Conservation (phyloP, 371 early-diverging fungal species). For the Circinella umbellata region DNA sequence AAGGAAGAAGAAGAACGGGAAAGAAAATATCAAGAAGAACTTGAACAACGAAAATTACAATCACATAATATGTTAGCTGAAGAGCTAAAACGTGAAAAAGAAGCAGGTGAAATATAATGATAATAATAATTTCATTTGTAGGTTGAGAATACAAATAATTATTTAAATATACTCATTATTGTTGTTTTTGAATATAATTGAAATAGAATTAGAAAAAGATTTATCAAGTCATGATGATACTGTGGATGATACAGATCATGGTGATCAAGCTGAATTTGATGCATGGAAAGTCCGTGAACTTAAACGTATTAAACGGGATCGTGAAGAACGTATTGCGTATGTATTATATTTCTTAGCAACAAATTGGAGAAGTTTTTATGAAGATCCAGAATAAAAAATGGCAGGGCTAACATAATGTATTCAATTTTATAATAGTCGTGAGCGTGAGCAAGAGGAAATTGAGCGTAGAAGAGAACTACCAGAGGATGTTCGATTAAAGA, state of each 20-base stretch:
- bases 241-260: conserved; percentile 93
- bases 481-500: conserved; percentile 77
- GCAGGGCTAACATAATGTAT: neutral
- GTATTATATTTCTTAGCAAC: conserved; percentile 24
- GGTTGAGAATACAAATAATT: too few species aligned
- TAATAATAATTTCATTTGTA: neutral
- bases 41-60: conserved; percentile 73
- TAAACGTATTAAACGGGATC: conserved; percentile 86
- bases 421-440: conserved; percentile 52
- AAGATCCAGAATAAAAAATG: too few species aligned
- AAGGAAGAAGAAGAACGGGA: conserved; percentile 67
- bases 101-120: conserved; percentile 23
- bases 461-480: conserved; percentile 84
- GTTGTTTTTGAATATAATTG: neutral
- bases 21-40: conserved; percentile 51
- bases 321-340: conserved; percentile 77
- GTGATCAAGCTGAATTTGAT: conserved; percentile 87
- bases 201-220: conserved; percentile 32
- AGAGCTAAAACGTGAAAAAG: conserved; percentile 56
- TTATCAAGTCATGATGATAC: conserved; percentile 37
- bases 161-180: neutral
- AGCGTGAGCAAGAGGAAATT: conserved; percentile 77
- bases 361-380: neutral
- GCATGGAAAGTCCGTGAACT: conserved; percentile 95
- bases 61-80: conserved; percentile 80